These are phyloP conservation scores for Tetrapisispora arboricola DNA, from an alignment of 805 yeast genomes.

Conservation along the genomic window DNA sequence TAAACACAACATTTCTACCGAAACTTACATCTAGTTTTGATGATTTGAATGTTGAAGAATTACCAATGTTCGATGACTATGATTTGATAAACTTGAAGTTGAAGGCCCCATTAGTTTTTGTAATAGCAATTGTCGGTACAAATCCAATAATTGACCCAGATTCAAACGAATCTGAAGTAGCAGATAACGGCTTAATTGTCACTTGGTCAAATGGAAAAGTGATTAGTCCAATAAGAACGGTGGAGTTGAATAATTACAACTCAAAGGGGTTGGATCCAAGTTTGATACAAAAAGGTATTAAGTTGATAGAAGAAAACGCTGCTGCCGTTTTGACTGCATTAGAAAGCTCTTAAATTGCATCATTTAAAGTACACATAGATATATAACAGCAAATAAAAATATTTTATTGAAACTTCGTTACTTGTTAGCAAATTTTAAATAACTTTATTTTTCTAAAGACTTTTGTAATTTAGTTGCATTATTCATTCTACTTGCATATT, in stretches of 20 bases:
- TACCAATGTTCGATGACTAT: conserved; percentile 85
- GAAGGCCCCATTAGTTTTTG: conserved; percentile 59
- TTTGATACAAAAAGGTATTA: conserved; percentile 43
- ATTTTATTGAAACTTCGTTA: no score
- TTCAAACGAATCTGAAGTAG: conserved; percentile 75
- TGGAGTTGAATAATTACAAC: conserved; percentile 43
- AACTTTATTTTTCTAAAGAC: no score
- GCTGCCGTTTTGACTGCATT: conserved; percentile 49
- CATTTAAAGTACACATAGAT: not conserved
- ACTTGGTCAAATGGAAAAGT: conserved; percentile 63
- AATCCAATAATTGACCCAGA: conserved; percentile 75
- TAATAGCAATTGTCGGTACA: conserved; percentile 63
- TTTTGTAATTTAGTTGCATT: conserved; percentile 17
- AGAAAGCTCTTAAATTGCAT: conserved; percentile 26
- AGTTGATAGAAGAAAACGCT: conserved; percentile 53
- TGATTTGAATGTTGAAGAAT: conserved; percentile 63
- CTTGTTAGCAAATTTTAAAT: no score
- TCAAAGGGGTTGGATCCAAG: conserved; percentile 46
- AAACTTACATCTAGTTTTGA: conserved; percentile 57
- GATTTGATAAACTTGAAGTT: conserved; percentile 51
- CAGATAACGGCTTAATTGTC: conserved; percentile 71
- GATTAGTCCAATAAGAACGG: conserved; percentile 60
- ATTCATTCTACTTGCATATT: conserved; percentile 58
- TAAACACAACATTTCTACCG: conserved; percentile 70
- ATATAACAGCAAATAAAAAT: not conserved